These are phyloP conservation scores for Pleurotus sapidus DNA, from an alignment of 768 basidiomycete genomes.

Conservation along the genomic window DNA sequence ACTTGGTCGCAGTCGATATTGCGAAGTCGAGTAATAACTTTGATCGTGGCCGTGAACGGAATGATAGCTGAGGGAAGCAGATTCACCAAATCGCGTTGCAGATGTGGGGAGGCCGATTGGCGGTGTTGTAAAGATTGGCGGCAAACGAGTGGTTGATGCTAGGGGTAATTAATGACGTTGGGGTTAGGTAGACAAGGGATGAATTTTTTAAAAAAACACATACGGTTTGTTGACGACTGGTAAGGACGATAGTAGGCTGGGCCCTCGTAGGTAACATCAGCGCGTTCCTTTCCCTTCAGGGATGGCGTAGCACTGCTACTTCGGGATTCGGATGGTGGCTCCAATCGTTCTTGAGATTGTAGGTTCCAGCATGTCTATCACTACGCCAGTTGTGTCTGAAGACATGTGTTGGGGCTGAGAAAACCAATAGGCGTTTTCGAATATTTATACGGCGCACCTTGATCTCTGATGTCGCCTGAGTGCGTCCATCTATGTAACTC, in stretches of 20 bases:
- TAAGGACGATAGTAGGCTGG: constrained; percentile 34
- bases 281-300: constrained; percentile 37
- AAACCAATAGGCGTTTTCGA: constrained; percentile 5
- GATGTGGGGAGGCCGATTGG: constrained; percentile 51
- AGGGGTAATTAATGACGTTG: not conserved
- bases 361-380: constrained; percentile 49
- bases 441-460: constrained; percentile 40
- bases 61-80: constrained; percentile 35
- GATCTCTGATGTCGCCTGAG: constrained; percentile 79
- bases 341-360: constrained; percentile 28
- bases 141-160: constrained; percentile 31
- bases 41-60: constrained; percentile 19
- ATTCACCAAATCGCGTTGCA: constrained; percentile 41
- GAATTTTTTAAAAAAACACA: constrained; percentile 21
- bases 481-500: constrained; percentile 62
- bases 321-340: constrained; percentile 39
- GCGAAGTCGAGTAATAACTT: constrained; percentile 36
- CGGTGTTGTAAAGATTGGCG: constrained; percentile 42
- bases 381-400: constrained; percentile 64
- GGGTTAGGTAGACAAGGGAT: not conserved
- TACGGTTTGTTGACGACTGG: constrained; percentile 59
- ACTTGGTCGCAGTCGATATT: constrained; percentile 13
- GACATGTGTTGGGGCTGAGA: constrained; percentile 1
- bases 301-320: constrained; percentile 51
- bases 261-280: constrained; percentile 17